Percentiles rank a stretch among this genome's conserved stretches.
Evolutionary conservation across 495 filamentous ascomycete species (phyloP).

Genomic region (Beverwykella pulmonaria): DNA sequence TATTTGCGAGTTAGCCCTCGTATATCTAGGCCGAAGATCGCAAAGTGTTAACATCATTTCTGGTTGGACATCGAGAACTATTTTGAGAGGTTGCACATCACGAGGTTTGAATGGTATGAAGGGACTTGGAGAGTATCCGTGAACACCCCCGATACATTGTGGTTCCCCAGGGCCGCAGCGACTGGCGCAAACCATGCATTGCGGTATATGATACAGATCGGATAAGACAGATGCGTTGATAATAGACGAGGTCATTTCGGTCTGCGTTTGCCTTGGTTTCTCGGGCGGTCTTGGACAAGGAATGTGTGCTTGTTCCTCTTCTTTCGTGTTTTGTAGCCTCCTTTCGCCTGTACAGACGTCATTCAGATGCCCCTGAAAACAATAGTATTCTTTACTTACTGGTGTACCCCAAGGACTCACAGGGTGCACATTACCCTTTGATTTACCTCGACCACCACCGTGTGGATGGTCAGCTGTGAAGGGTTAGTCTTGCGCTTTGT

Average conservation of each 20-base stretch:
- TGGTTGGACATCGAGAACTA: not conserved
- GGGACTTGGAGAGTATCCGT: not conserved
- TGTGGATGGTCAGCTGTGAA: constrained; percentile 83
- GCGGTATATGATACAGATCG: constrained; percentile 8
- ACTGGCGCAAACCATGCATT: not conserved
- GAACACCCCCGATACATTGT: not conserved
- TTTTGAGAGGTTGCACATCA: too few relatives aligned
- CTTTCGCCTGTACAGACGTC: constrained; percentile 69
- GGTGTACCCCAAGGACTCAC: constrained; percentile 95
- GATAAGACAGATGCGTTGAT: not conserved
- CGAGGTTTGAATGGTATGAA: too few relatives aligned
- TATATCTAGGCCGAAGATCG: not conserved
- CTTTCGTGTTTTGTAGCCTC: constrained; percentile 91
- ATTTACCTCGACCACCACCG: constrained; percentile 97
- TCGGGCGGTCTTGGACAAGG: constrained; percentile 46
- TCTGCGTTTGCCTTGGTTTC: constrained; percentile 52
- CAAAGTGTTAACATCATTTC: not conserved
- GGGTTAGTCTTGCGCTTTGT: constrained; percentile 36
- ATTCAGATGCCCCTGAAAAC: constrained; percentile 12
- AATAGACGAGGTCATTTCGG: constrained; percentile 20
- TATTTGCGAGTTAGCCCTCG: not conserved
- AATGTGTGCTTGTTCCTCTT: constrained; percentile 52
- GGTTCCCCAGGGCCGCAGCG: not conserved
- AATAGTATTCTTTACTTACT: constrained; percentile 60
- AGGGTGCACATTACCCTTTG: constrained; percentile 93